phyloP scores from a whole-genome alignment of 2,329 filamentous ascomycete genomes.

The Aspergillus intermedius region DNA sequence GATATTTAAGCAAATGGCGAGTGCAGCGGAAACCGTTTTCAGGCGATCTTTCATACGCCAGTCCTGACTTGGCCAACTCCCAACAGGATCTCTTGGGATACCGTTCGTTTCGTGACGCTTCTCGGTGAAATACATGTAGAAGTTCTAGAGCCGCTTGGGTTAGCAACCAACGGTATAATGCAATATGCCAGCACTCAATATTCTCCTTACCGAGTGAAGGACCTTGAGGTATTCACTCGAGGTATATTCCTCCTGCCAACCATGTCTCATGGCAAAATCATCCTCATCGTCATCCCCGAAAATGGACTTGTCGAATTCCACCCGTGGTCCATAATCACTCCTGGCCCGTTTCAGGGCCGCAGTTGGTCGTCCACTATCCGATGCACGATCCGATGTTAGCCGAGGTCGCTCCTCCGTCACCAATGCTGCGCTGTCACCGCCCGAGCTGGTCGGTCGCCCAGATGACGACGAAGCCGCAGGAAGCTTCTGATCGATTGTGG shows the following conservation, averaged over 20 bases:
- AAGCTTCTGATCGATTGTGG: slow-evolving; percentile 24
- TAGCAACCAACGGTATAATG: background rate
- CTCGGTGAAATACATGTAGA: slow-evolving; percentile 99
- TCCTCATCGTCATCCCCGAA: slow-evolving; percentile 41
- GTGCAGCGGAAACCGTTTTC: slow-evolving; percentile 91
- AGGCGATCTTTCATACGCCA: slow-evolving; percentile 96
- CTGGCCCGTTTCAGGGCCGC: slow-evolving; percentile 44
- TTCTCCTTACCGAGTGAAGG: slow-evolving; percentile 63
- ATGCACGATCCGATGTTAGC: slow-evolving; percentile 24
- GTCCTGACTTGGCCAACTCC: slow-evolving; percentile 63
- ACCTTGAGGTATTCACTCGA: slow-evolving; percentile 83
- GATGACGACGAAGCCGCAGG: slow-evolving; percentile 12
- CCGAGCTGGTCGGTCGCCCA: slow-evolving; percentile 26
- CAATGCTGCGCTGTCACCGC: slow-evolving; percentile 20
- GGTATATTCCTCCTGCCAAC: slow-evolving; percentile 87
- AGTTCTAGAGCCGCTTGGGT: slow-evolving; percentile 57
- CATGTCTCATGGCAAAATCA: slow-evolving; percentile 63
- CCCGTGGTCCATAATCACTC: slow-evolving; percentile 47
- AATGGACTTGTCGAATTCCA: slow-evolving; percentile 23
- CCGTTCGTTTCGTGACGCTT: slow-evolving; percentile 94
- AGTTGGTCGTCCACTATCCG: slow-evolving; percentile 26
- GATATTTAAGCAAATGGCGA: slow-evolving; percentile 93
- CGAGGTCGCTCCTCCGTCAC: slow-evolving; percentile 17
- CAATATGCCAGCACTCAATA: background rate
- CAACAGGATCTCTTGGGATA: slow-evolving; percentile 60